Evolutionary conservation across 441 rosid species (phyloP).

Genomic region (Metrosideros polymorpha): DNA sequence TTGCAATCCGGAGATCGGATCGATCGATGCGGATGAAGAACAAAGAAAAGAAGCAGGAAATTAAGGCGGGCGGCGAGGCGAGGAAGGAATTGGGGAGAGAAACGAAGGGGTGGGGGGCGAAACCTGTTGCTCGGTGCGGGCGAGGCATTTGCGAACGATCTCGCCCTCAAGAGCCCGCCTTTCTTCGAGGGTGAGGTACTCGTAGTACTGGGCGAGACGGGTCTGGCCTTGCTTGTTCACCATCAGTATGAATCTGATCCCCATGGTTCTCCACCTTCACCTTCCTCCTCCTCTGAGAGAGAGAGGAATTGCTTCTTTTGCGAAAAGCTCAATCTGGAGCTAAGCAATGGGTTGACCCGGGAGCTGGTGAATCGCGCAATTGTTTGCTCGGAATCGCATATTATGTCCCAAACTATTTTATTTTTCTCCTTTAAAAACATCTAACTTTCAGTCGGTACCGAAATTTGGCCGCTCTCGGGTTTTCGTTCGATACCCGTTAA

Average conservation of each 20-base stretch:
- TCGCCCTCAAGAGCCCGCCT: conserved; percentile 98
- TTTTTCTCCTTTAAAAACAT: too few relatives aligned
- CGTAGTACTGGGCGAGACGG: conserved; percentile 95
- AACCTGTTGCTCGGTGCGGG: conserved; percentile 93
- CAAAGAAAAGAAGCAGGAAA: background rate
- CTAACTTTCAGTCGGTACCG: too few relatives aligned
- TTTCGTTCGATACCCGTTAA: too few relatives aligned
- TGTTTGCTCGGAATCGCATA: too few relatives aligned
- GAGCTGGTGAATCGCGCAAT: background rate
- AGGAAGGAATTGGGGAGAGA: background rate
- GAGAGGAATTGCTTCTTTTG: background rate
- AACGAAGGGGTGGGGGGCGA: background rate
- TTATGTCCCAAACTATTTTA: too few relatives aligned
- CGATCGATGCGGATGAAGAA: background rate
- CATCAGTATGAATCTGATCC: conserved; percentile 90
- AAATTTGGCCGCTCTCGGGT: too few relatives aligned
- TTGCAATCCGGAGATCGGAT: background rate
- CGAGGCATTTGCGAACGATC: conserved; percentile 98
- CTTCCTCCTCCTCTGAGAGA: background rate
- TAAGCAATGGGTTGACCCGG: background rate
- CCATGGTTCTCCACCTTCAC: conserved; percentile 27
- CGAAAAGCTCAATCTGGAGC: background rate
- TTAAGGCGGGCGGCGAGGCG: background rate
- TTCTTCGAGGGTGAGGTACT: conserved; percentile 97
- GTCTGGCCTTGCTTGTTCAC: conserved; percentile 98